These are phyloP conservation scores for Yamadazyma sp. DNA, from an alignment of 805 yeast species.

Conservation along the genomic window DNA sequence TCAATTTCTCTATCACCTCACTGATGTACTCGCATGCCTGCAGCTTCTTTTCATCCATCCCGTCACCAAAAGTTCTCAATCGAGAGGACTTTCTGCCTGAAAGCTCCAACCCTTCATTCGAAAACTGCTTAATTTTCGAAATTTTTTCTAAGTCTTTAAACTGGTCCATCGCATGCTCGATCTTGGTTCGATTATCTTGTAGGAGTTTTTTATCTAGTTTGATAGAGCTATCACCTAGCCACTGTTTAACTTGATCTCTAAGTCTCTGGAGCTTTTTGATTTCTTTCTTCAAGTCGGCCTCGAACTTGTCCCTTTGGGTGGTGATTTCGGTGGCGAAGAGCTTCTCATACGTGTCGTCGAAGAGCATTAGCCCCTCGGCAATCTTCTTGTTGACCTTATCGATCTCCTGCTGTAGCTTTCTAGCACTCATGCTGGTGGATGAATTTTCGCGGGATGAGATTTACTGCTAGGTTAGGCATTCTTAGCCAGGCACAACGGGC, in stretches of 20 bases:
- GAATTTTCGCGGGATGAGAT: slow-evolving; percentile 15
- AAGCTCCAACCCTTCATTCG: slow-evolving; percentile 86
- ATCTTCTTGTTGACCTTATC: slow-evolving; percentile 91
- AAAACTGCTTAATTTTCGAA: slow-evolving; percentile 90
- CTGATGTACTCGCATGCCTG: slow-evolving; percentile 71
- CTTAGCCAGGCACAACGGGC: too few relatives aligned
- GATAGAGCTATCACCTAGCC: slow-evolving; percentile 89
- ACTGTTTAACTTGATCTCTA: slow-evolving; percentile 91
- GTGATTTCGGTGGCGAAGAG: slow-evolving; percentile 76
- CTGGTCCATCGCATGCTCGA: slow-evolving; percentile 93
- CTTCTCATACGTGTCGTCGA: slow-evolving; percentile 84
- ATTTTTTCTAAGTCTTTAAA: slow-evolving; percentile 92
- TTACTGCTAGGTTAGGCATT: too few relatives aligned
- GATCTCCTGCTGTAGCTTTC: slow-evolving; percentile 66
- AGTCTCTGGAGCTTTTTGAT: slow-evolving; percentile 91
- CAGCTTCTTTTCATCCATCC: slow-evolving; percentile 74
- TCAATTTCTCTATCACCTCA: slow-evolving; percentile 73
- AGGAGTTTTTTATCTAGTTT: slow-evolving; percentile 57
- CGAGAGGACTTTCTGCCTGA: slow-evolving; percentile 36
- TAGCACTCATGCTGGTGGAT: slow-evolving; percentile 36
- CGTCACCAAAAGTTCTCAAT: slow-evolving; percentile 49
- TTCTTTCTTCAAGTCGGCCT: slow-evolving; percentile 88
- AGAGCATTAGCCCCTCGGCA: slow-evolving; percentile 83
- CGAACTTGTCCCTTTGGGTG: slow-evolving; percentile 91
- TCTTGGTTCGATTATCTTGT: slow-evolving; percentile 62